Evolutionary conservation across 2,329 filamentous ascomycete species (phyloP), one percentile per base, ranked within the genome.

Genomic region (Teratosphaeriaceae sp.): DNA sequence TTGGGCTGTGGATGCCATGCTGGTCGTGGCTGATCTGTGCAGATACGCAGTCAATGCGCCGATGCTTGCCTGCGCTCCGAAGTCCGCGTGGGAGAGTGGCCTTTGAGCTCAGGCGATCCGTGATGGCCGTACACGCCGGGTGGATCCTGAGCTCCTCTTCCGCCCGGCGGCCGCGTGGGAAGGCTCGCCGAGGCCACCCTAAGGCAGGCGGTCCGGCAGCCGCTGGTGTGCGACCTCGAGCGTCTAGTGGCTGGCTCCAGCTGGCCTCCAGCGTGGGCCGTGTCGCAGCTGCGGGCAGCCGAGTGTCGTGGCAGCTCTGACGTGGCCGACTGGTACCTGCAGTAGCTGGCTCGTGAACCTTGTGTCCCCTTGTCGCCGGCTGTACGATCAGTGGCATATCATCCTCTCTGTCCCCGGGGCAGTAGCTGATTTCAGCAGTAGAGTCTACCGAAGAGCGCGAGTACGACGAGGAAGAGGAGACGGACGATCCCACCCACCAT

Each of bases 271-370:
- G 34, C 40, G 43, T 31, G 41, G 35, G 26, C 31, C 42, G 34
- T 39, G 20, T 30, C n/a, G 35, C 5, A 38, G 35, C 37, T 45
- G 30, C 38, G 30, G 33, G 29, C 29, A 7, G 16, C 30, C 30
- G 40, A 16, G 31, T 29, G 18, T n/a, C 15, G 29, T 49, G 39
- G 45, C 22, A 21, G 7, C 35, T 47, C 47, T 47, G 47, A 47
- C 47, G 47, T 49, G 44, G 38, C 44, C 23, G 27, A 23, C 3
- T 4, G 21, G 47, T 47, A 47, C 44, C 47, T 49, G 47, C 47
- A 45, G 41, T 34, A 15, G 31, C 31, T 48, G 45, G 45, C 24
- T 27, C 8, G 8, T 8, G n/a, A 27, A 27, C 24, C 24, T 27
- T 27, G n/a, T 27, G 24, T 27, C 8, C n/a, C 8, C 24, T n/a